phyloP scores from a whole-genome alignment of 805 yeast species.

The Sungouiozyma intestinalis region DNA sequence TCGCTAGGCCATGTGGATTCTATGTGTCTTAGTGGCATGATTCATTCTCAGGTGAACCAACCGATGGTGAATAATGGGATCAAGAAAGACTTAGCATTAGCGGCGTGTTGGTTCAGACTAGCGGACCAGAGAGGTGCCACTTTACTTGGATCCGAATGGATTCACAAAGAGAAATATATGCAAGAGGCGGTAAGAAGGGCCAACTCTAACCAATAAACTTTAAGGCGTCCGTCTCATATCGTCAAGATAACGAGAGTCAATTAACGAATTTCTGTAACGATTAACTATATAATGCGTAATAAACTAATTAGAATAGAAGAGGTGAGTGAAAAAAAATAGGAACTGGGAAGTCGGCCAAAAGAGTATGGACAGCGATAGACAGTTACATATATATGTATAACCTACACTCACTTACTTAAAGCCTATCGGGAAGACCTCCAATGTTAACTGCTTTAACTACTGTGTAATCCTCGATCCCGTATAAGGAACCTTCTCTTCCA shows the following conservation, averaged over 20 bases:
- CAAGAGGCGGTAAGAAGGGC: constrained; percentile 7
- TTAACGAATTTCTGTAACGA: too few species aligned
- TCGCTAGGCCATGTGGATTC: constrained; percentile 59
- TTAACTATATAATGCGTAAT: not conserved
- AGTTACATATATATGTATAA: not conserved
- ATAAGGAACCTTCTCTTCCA: constrained; percentile 58
- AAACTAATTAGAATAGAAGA: not conserved
- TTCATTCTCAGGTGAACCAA: constrained; percentile 50
- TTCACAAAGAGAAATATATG: constrained; percentile 57
- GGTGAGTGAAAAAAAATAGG: too few species aligned
- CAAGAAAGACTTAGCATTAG: constrained; percentile 47
- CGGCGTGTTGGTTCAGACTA: constrained; percentile 61
- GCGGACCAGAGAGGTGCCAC: constrained; percentile 54
- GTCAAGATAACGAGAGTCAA: not conserved
- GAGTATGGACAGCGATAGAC: not conserved
- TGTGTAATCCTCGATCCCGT: constrained; percentile 53
- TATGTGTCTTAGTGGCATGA: constrained; percentile 54
- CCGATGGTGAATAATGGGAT: constrained; percentile 29
- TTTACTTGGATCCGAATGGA: constrained; percentile 64
- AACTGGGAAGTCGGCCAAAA: too few species aligned
- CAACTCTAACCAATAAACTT: not conserved
- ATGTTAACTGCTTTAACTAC: constrained; percentile 42
- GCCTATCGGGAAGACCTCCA: constrained; percentile 26
- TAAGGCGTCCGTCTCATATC: not conserved
- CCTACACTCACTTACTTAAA: constrained; percentile 2